A percentile compares a stretch with the other conserved stretches of the same genome.
Conservation (phyloP, 371 early-diverging fungal genomes). For the Apophysomyces variabilis region DNA sequence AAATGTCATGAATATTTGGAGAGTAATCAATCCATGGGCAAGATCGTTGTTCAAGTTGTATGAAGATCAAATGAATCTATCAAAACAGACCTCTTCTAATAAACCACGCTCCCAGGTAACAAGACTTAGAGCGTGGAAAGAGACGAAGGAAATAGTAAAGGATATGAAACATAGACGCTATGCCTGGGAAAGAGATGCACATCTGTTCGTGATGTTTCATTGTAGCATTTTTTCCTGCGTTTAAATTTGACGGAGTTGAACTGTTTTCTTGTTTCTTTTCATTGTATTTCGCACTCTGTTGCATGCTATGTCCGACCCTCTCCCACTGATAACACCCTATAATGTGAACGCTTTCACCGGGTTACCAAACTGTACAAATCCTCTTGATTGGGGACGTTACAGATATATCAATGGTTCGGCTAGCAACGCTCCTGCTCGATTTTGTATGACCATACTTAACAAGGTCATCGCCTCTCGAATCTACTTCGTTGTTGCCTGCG, state of each 20-base stretch:
- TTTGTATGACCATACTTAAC: background rate
- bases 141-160: too few relatives aligned
- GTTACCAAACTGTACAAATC: constrained; percentile 1
- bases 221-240: too few relatives aligned
- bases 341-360: background rate
- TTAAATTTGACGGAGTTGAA: too few relatives aligned
- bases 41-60: constrained; percentile 47
- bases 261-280: too few relatives aligned
- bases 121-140: too few relatives aligned
- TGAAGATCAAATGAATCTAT: too few relatives aligned
- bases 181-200: too few relatives aligned
- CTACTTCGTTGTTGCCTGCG: constrained; percentile 16
- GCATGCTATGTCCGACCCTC: background rate
- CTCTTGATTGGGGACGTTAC: background rate
- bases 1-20: constrained; percentile 74
- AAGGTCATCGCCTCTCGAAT: constrained; percentile 8
- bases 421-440: background rate
- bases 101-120: too few relatives aligned
- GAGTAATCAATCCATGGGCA: constrained; percentile 64
- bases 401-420: background rate
- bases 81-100: too few relatives aligned
- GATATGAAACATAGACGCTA: too few relatives aligned
- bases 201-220: too few relatives aligned
- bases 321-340: background rate
- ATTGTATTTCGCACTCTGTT: too few relatives aligned